Base-by-base conservation (phyloP, 768 basidiomycete genomes). In the Cystofilobasidium macerans region DNA sequence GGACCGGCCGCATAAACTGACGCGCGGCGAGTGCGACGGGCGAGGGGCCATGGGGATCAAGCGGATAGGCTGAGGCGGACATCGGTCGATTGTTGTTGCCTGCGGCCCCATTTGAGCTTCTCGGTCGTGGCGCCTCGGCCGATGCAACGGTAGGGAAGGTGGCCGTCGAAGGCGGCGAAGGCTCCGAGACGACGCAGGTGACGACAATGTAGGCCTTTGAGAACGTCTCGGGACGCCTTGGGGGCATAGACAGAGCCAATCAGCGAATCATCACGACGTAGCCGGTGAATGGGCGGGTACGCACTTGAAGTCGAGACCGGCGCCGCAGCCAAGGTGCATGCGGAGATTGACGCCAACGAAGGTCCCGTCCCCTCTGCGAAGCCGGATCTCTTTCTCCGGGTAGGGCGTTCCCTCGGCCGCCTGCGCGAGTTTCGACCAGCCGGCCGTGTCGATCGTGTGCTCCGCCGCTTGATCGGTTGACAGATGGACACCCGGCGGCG, bases 181-280 rank as follows among this genome's bases (percentile, higher is more conserved):
- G 2, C 2, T 54, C 14, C 51, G 28, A 30, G 14, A 54, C 51
- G 30, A 32, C 2, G 51, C 51, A 54, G 14, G 51, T 30, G 30
- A 54, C 22, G 51, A 54, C 51, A 30, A 54, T 54, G 51, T 54
- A 54, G 51, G 51, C 51, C 51, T 30, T 54, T 11, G 51, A 54
- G 18, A 54, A 54, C 3, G 51, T 54, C 7, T 54, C 51, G 14
- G 51, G 51, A 13, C 16, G 51, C 5, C 51, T 54, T 22, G 51
- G 14, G 51, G 28, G n/a, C 2, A 32, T 6, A 13, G 8, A 16
- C 28, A 20, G 5, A 14, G 8, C 13, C 6, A 6, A 18, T 54
- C 51, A 54, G 28, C n/a, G 20, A 51, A 6, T 24, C 20, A 16
- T 26, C 48, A 5, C 6, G 9, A 22, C 4, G 28, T 9, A 6